Evolutionary conservation across 225 moss, liverwort and hornwort species (phyloP), one percentile per base, ranked within the genome.

Genomic region (Marchantia polymorpha): DNA sequence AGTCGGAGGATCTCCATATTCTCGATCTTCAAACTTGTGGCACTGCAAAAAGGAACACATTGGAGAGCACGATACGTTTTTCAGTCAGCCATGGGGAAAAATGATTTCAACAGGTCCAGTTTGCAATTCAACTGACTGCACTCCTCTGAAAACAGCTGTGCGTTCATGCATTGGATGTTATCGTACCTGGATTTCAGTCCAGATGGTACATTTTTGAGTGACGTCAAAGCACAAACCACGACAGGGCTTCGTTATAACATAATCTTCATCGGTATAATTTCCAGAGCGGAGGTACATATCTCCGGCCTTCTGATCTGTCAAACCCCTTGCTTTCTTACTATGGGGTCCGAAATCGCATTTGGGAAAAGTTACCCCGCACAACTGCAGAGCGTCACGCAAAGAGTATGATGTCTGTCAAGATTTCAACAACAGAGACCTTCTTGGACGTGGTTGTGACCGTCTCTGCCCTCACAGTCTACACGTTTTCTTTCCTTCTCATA

Each of bases 221-320:
- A 71, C 71, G 23, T 71, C 71, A 47, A 47, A 71, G 71, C 71
- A 71, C 71, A 71, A 71, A 47, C 25, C 48, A 9, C 71, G 71
- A 49, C 71, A 71, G 22, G 71, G 71, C 23, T 51, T 47, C 22
- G 48, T 71, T 25, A 71, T 49, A 0, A 49, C 9, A 48, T 71
- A 71, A 2, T 71, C 48, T 1, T 47, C 50, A 48, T 12, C 50
- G 1, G 23, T 48, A 11, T 47, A 19, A 20, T 48, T 10, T 69
- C 17, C 66, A 14, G 23, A 14, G 7, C 10, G 23, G 1, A 66
- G 8, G 7, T 61, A 61, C 23, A 61, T 17, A 59, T 17, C 59
- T 61, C 17, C 61, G 15, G 0, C 12, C 2, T 65, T n/a, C 27
- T 1, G 48, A 7, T 7, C 20, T 49, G 20, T 8, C 47, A 26